A percentile compares a stretch with the other conserved stretches of the same genome.
Evolutionary conservation across 768 basidiomycete genomes (phyloP).

Genomic region (Tremella yokohamensis): DNA sequence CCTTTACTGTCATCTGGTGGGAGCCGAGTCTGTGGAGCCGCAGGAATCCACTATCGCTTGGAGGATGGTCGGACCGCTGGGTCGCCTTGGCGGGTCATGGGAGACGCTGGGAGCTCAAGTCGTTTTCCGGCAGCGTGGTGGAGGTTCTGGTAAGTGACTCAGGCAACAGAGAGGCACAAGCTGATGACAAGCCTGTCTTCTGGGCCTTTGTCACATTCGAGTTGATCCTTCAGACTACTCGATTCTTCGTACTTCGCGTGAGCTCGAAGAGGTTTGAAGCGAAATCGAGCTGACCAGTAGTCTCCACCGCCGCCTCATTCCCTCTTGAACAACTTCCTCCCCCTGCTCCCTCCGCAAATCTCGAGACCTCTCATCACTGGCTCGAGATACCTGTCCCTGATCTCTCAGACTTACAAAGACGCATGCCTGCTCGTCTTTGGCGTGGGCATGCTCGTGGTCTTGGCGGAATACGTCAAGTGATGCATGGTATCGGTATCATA

Average conservation of each 20-base stretch:
- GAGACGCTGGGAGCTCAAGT: constrained; percentile 8
- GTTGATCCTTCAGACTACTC: constrained; percentile 48
- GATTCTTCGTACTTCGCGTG: constrained; percentile 49
- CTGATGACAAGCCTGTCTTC: constrained; percentile 46
- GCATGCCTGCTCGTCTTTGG: constrained; percentile 45
- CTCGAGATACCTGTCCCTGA: constrained; percentile 43
- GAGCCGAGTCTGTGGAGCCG: constrained; percentile 37
- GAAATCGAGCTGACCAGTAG: constrained; percentile 19
- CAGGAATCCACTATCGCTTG: constrained; percentile 10
- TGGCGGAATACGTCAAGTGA: constrained; percentile 19
- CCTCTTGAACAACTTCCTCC: constrained; percentile 46
- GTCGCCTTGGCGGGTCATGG: constrained; percentile 15
- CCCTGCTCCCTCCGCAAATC: constrained; percentile 48
- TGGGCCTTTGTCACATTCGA: constrained; percentile 51
- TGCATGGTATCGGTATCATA: background rate
- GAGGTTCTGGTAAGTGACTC: constrained; percentile 29
- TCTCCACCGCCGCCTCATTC: constrained; percentile 49
- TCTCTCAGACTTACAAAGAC: constrained; percentile 47
- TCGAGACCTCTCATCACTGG: constrained; percentile 44
- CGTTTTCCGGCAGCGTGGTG: constrained; percentile 18
- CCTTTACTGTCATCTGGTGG: constrained; percentile 47
- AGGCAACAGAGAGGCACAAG: background rate
- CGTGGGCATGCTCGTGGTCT: constrained; percentile 34
- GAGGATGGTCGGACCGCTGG: constrained; percentile 16
- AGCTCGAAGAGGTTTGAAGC: constrained; percentile 5